Evolutionary conservation across 1,284 basidiomycete genomes (phyloP), one percentile per base, ranked within the genome.

Genomic region (Prillingera fragicola): DNA sequence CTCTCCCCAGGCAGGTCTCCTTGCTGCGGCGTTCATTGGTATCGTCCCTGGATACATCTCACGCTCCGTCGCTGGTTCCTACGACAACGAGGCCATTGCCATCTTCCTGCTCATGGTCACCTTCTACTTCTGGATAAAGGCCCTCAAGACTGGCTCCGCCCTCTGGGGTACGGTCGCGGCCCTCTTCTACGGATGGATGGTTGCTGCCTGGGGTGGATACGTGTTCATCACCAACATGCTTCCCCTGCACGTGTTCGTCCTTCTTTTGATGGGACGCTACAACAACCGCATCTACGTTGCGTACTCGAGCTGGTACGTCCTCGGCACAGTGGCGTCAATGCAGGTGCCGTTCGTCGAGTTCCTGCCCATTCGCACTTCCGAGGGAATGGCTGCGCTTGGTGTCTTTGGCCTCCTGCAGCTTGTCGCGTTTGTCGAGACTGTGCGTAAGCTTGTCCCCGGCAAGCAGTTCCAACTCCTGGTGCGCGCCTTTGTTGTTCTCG

Each of bases 211-310:
- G 95, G 95, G 95, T 76, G 95, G 95, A 56, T 99, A 98, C 72
- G 95, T 89, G 1, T 99, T 98, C 78, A 99, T 99, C 73, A 99
- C 95, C 46, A 99, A 99, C 78, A 97, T 99, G 91, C 90, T 98
- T 48, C 95, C 95, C 25, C 75, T 99, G 2, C 95, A 99, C 62
- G 87, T 85, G 0, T 80, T 98, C 21, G 84, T 88, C 32, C 81
- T 99, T 46, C 80, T 97, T 50, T 76, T 96, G 34, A 98, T 98
- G 95, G 94, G 94, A n/a, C 81, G 95, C 37, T 99, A 83, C 77
- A 89, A 83, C 59, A 84, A 80, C 63, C 82, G 90, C 17, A 80
- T 98, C 41, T 99, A 99, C 69, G 84, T 94, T 14, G 87, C 86
- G 5, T 99, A 97, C 74, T 95, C 88, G 26, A 84, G 87, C 12